phyloP scores from a whole-genome alignment of 306 rosid species.

The cucumber (Cucumis sativus) region Cucumber_9930_V3 NC_026659.2:19149001-19149500 shows the following conservation, averaged over 20 bases:
- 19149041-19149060: conserved; percentile 71
- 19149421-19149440: conserved; percentile 54
- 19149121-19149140: conserved; percentile 27
- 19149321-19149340: conserved; percentile 14
- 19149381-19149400: conserved; percentile 54
- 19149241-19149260: conserved; percentile 37
- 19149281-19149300: conserved; percentile 30
- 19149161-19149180: conserved; percentile 75
- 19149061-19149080: not conserved
- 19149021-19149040: conserved; percentile 81
- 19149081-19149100: conserved; percentile 6
- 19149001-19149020: conserved; percentile 71
- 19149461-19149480: conserved; percentile 87
- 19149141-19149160: conserved; percentile 77
- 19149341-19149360: conserved; percentile 25
- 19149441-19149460: conserved; percentile 84
- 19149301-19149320: conserved; percentile 22
- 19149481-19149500: conserved; percentile 90
- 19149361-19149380: conserved; percentile 16
- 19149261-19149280: conserved; percentile 34
- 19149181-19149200: conserved; percentile 57
- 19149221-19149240: conserved; percentile 55
- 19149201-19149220: conserved; percentile 89
- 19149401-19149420: conserved; percentile 75
- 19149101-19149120: not conserved